Percentiles rank a stretch among this genome's conserved stretches.
Evolutionary conservation across 345 rosid species (phyloP).

Genomic region (Orychophragmus violaceus): DNA sequence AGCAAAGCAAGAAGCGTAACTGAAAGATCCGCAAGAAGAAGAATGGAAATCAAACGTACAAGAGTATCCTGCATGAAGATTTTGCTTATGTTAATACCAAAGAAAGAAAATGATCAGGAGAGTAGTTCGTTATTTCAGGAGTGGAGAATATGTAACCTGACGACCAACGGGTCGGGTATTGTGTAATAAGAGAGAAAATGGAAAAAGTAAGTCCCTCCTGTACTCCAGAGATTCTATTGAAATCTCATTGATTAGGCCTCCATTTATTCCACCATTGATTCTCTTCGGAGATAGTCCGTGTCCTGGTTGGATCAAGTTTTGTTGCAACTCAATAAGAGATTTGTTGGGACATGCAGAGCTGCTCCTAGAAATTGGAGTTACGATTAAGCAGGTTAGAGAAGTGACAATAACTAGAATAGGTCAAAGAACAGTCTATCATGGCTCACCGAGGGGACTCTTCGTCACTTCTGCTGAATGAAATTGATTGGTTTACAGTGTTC

Average conservation of each 20-base stretch:
- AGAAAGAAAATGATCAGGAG: neutral
- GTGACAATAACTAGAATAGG: neutral
- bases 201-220: slow-evolving; percentile 68
- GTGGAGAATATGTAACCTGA: slow-evolving; percentile 49
- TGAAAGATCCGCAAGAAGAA: slow-evolving; percentile 85
- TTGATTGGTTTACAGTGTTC: slow-evolving; percentile 35
- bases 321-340: slow-evolving; percentile 49
- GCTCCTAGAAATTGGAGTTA: slow-evolving; percentile 40
- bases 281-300: slow-evolving; percentile 76
- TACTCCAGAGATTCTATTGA: slow-evolving; percentile 66
- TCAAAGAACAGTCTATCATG: neutral
- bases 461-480: slow-evolving; percentile 39
- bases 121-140: neutral
- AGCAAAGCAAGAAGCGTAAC: slow-evolving; percentile 78
- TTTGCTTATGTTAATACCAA: neutral
- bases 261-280: slow-evolving; percentile 83
- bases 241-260: slow-evolving; percentile 74
- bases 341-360: slow-evolving; percentile 39
- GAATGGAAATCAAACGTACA: slow-evolving; percentile 66
- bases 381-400: neutral
- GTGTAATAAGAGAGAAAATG: slow-evolving; percentile 68
- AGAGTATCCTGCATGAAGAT: slow-evolving; percentile 57
- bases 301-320: slow-evolving; percentile 44
- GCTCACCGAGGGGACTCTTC: slow-evolving; percentile 58
- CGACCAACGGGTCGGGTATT: slow-evolving; percentile 86